These are phyloP conservation scores for Clarireedia monteithiana DNA, from an alignment of 2,329 filamentous ascomycete genomes.

Conservation along the genomic window DNA sequence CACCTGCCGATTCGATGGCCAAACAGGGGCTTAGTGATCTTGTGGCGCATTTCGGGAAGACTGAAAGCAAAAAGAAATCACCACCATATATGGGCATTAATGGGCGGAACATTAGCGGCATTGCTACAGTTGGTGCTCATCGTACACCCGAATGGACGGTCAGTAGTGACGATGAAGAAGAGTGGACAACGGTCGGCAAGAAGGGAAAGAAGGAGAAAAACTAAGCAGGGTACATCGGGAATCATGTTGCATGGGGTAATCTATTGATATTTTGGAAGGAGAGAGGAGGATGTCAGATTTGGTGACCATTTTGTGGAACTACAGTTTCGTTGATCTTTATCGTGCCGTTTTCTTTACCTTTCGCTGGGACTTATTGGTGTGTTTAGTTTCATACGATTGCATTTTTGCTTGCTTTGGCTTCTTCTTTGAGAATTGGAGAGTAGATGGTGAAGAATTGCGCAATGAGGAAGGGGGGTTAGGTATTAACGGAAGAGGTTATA, in stretches of 20 bases:
- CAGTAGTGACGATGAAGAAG: neutral
- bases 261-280: neutral
- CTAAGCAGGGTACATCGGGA: neutral
- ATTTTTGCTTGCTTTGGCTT: too few relatives aligned
- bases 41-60: neutral
- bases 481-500: too few relatives aligned
- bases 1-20: neutral
- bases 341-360: too few relatives aligned
- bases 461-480: too few relatives aligned
- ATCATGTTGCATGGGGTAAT: neutral
- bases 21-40: neutral
- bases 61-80: neutral
- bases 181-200: conserved; percentile 3
- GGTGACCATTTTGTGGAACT: neutral
- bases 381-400: too few relatives aligned
- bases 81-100: neutral
- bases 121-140: neutral
- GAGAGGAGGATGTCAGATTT: neutral
- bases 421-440: too few relatives aligned
- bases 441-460: too few relatives aligned
- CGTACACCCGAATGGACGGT: neutral
- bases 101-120: neutral
- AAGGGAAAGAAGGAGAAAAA: conserved; percentile 7
- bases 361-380: too few relatives aligned
- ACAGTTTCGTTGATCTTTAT: neutral